Evolutionary conservation across 202 grass and related monocot species (phyloP), one percentile per base, ranked within the genome.

Genomic region (Elaeis oleifera): DNA sequence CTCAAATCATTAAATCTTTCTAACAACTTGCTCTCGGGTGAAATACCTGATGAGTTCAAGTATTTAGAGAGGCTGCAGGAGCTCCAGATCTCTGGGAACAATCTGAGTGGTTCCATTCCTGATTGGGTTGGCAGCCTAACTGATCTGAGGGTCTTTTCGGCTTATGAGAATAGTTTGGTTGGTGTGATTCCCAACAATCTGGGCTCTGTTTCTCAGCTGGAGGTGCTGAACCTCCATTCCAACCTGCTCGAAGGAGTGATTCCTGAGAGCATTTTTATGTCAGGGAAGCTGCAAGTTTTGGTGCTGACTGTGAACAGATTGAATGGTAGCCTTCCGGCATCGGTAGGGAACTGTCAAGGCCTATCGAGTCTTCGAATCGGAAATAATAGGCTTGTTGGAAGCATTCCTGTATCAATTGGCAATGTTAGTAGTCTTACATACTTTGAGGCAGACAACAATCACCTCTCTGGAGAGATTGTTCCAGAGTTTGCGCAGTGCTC

Each of bases 181-280:
- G 84, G 92, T 5, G 49, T 54, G 32, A 97, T 97, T 71, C 84
- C 84, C 2, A n/a, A 53, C 22, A 79, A 77, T 4, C 81, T 91
- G 19, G 84, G 88, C 1, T 79, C 18, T 9, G 29, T 72, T 49
- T 91, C 88, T 18, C 64, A 74, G 36, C 81, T 97, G 16, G 65
- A 79, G 15, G 79, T 89, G 76, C 65, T 91, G 16, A 97, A 97
- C 58, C 84, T 97, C 57, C 92, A 97, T 57, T 97, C 92, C 68
- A 97, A 97, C 69, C 60, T 65, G 28, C 87, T 97, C 1, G 69
- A 84, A 66, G 92, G 87, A 32, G 29, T 23, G 63, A 97, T 97
- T 59, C 88, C 84, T 1, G 53, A 68, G 36, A 91, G 74, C 71
- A 77, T 97, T 73, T 97, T 97, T 69, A 56, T 71, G 48, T 81